Conservation (phyloP, 1,139 yeast species). For the Kurtzmaniella natalensis region DNA sequence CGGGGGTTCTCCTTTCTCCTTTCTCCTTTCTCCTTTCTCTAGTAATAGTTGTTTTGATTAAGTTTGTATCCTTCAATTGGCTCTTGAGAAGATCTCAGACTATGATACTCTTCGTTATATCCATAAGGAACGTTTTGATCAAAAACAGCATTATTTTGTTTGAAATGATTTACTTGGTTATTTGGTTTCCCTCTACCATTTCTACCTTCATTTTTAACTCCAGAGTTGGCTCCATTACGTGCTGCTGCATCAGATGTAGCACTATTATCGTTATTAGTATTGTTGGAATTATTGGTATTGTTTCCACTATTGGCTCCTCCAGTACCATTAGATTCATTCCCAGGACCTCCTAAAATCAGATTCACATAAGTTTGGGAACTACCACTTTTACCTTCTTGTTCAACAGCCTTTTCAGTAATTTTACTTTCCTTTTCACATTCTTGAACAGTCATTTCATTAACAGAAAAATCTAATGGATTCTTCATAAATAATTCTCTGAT, state of each 20-base stretch:
- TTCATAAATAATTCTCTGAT: constrained; percentile 50
- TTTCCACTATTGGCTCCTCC: constrained; percentile 1
- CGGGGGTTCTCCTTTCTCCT: too few relatives aligned
- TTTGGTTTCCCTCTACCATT: not conserved
- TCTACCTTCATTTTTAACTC: too few relatives aligned
- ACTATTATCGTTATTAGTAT: constrained; percentile 2
- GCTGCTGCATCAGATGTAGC: not conserved
- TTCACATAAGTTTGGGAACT: constrained; percentile 7
- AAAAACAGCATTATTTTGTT: constrained; percentile 6
- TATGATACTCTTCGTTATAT: constrained; percentile 7
- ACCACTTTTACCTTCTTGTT: constrained; percentile 16
- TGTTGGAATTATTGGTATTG: constrained; percentile 1
- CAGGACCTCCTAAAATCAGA: constrained; percentile 1
- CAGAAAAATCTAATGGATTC: constrained; percentile 57
- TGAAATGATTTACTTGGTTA: constrained; percentile 5
- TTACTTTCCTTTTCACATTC: constrained; percentile 38
- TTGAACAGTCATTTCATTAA: constrained; percentile 39
- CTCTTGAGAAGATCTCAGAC: constrained; percentile 8
- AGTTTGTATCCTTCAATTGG: constrained; percentile 8
- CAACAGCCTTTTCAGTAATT: constrained; percentile 33
- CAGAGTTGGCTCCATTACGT: not conserved
- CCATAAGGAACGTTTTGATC: constrained; percentile 7
- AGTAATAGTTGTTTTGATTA: constrained; percentile 3
- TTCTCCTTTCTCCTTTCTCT: too few relatives aligned
- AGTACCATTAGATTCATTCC: not conserved